Evolutionary conservation across 257 asterid species (phyloP), one percentile per base, ranked within the genome.

Genomic region (Ilex aquifolium): DNA sequence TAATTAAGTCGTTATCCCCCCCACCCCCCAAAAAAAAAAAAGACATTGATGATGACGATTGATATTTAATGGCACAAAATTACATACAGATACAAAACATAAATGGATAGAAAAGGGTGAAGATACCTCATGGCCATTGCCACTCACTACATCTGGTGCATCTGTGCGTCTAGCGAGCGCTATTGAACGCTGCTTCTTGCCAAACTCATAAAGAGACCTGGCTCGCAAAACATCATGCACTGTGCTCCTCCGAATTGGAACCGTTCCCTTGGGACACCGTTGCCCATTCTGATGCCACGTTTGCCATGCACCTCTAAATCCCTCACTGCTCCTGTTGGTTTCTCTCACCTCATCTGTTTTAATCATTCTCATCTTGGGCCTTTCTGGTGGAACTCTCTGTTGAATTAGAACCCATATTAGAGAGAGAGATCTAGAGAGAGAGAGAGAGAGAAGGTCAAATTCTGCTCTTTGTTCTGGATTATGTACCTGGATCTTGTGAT

Each of bases 91-190:
- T 21, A 21, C 27, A 21, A 21, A 21, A 21, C 27, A 21, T 21
- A 21, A 21, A 21, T 21, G 27, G 27, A 21, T 21, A 0, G 27
- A 21, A 21, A 21, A 21, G 27, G 27, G 27, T 21, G 27, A 21
- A 21, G 27, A 21, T 76, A 90, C 98, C 98, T 91, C 96, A 62
- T 91, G 98, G 68, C 98, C 98, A 36, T 83, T 84, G 63, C 88
- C 95, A 12, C 84, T 85, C 3, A 81, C 95, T 5, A 84, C 83
- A 69, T 86, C 92, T 2, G 98, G 96, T 32, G 95, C 96, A 59
- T 84, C 92, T 6, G 73, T 57, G 5, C 76, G 77, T 7, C 75
- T 51, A 36, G 59, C 78, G 62, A 73, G 81, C 10, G 52, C 48
- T 30, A 66, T 7, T 10, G 69, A 50, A 66, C 67, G 69, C 5